Conservation (phyloP, 768 basidiomycete species). For the Amanita pallidorosea region DNA sequence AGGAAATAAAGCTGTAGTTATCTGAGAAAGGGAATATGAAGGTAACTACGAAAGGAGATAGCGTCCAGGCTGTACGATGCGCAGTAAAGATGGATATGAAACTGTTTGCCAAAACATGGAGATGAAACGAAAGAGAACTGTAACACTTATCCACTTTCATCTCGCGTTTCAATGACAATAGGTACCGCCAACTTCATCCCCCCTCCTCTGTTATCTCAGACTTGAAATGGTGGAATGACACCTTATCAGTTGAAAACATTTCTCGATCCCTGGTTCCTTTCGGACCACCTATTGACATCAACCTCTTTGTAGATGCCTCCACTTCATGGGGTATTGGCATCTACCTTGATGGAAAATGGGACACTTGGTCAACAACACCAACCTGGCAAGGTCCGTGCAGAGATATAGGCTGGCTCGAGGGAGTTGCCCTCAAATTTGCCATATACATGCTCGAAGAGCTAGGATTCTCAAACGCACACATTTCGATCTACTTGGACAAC, state of each 20-base stretch:
- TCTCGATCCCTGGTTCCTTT: constrained; percentile 8
- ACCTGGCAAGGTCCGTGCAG: constrained; percentile 10
- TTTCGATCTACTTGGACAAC: constrained; percentile 22
- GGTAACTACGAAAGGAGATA: too few species aligned
- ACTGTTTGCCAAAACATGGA: too few species aligned
- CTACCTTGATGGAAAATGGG: constrained; percentile 16
- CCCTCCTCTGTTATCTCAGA: too few species aligned
- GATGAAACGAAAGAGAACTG: too few species aligned
- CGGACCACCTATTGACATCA: constrained; percentile 10
- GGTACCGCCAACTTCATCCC: too few species aligned
- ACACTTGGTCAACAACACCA: constrained; percentile 10
- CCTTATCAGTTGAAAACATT: not conserved
- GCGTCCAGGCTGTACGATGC: too few species aligned
- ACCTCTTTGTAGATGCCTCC: constrained; percentile 23
- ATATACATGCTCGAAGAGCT: constrained; percentile 11
- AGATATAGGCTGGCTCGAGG: constrained; percentile 19
- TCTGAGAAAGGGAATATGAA: too few species aligned
- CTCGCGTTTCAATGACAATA: too few species aligned
- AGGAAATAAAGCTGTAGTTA: too few species aligned
- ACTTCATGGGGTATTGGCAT: constrained; percentile 30
- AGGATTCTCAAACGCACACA: constrained; percentile 6
- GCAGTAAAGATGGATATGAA: too few species aligned
- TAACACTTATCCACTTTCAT: too few species aligned
- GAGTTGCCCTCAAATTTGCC: constrained; percentile 13
- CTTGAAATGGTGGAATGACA: constrained; percentile 20